Evolutionary conservation across 179 eudicot genomes (phyloP).

Genomic region (Actinidia chinensis): DNA sequence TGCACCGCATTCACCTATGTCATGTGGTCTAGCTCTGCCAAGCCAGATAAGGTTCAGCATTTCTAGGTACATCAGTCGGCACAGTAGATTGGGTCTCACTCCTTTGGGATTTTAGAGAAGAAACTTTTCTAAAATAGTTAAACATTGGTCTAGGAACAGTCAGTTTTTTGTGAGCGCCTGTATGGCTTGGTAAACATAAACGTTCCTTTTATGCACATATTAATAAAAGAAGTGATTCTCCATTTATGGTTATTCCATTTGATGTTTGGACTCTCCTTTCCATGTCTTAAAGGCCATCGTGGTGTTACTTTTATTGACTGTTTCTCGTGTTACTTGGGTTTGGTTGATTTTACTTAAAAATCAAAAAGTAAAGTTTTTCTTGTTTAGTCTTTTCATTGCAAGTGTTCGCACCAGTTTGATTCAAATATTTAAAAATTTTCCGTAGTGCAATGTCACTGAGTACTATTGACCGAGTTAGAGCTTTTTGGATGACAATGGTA

Average conservation of each 20-base stretch:
- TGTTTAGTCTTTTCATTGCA: neutral
- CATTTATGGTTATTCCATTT: neutral
- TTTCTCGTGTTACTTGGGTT: too few relatives aligned
- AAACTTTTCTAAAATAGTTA: neutral
- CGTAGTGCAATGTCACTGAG: neutral
- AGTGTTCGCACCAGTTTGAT: neutral
- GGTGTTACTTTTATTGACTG: neutral
- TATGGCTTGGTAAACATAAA: neutral
- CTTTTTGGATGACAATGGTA: neutral
- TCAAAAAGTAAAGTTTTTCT: neutral
- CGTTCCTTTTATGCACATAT: neutral
- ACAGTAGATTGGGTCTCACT: neutral
- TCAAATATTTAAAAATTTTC: neutral
- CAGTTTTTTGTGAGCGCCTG: neutral
- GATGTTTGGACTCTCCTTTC: neutral
- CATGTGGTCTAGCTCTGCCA: neutral
- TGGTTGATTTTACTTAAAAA: neutral
- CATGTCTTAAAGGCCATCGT: neutral
- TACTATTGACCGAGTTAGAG: neutral
- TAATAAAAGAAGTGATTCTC: neutral
- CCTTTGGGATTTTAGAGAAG: neutral
- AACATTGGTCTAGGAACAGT: neutral
- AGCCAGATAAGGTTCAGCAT: neutral
- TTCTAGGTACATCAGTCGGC: neutral
- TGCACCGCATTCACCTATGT: neutral